Base-by-base conservation (phyloP, 164 flowering plant species). In the Macadamia integrifolia region DNA sequence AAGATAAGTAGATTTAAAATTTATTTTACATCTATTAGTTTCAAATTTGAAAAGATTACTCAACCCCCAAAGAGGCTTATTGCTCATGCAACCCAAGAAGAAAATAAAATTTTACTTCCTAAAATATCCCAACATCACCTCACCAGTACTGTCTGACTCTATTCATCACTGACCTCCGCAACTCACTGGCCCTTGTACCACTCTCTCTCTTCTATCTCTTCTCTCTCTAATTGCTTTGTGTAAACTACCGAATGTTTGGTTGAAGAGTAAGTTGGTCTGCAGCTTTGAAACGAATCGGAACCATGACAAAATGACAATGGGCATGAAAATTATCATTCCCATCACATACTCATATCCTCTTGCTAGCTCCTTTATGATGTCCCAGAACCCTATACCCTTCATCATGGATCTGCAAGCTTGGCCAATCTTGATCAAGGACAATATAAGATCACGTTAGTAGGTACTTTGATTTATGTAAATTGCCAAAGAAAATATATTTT, bases 221-320 rank as follows among this genome's bases (percentile, higher is more conserved):
- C 74, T 98, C 0, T 98, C 79, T 58, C 92, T 88, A 83, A 92
- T 95, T 23, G 23, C 98, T 86, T 92, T 7, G 99, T 94, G 99
- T 44, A 95, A 92, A 66, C 99, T 83, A 64, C 99, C 90, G 75
- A 95, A 95, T n/a, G 99, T 97, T 76, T 92, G 98, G 71, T 95
- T 95, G 80, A 95, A 95, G 72, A 95, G 93, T 67, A 95, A 74
- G 14, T 98, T 86, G 0, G 96, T 87, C 72, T 95, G 99, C 80
- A 95, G 90, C 76, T 95, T 98, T 0, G 97, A 85, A 2, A 95
- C 86, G 44, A 95, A 95, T 1, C 97, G 96, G 77, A 95, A 95
- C 98, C 98, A 95, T 49, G 99, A 90, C 28, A 92, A 58, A 43
- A 92, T 74, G 48, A 87, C 99, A 29, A 87, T 79, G 13, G 99